Evolutionary conservation across 257 asterid genomes (phyloP).

Genomic region (Buddleja alternifolia): DNA sequence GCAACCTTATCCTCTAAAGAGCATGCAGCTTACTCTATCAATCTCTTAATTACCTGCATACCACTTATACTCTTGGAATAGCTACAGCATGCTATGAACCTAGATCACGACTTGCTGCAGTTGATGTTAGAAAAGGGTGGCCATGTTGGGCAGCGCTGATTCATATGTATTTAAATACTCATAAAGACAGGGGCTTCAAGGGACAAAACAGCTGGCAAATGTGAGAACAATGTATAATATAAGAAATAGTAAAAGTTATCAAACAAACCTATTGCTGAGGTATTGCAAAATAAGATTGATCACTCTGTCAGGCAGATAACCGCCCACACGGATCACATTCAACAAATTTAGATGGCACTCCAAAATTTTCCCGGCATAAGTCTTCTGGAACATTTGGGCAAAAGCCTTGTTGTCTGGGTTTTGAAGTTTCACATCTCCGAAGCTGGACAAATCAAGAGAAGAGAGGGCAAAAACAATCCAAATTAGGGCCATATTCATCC

Average conservation of each 20-base stretch:
- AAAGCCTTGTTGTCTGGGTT: conserved; percentile 92
- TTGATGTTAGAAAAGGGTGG: conserved; percentile 9
- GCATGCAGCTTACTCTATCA: neutral
- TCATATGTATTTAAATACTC: neutral
- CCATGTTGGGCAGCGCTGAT: neutral
- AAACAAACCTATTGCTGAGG: conserved; percentile 82
- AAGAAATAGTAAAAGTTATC: conserved; percentile 4
- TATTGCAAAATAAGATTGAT: conserved; percentile 93
- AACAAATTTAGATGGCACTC: conserved; percentile 91
- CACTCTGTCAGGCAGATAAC: conserved; percentile 95
- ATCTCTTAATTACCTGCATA: conserved; percentile 9
- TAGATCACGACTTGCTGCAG: neutral
- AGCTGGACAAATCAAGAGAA: conserved; percentile 48
- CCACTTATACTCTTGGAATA: neutral
- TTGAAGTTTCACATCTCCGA: conserved; percentile 93
- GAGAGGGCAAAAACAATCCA: neutral
- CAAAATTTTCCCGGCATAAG: conserved; percentile 89
- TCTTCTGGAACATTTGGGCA: conserved; percentile 98
- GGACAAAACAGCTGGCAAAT: neutral
- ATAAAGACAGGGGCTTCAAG: neutral
- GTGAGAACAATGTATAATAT: conserved; percentile 7
- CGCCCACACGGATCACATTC: conserved; percentile 85
- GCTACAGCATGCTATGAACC: conserved; percentile 14
- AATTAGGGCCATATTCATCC: conserved; percentile 8
- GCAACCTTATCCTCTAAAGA: neutral